phyloP scores from a whole-genome alignment of 805 yeast genomes.

The Kurtzmaniella fragi region DNA sequence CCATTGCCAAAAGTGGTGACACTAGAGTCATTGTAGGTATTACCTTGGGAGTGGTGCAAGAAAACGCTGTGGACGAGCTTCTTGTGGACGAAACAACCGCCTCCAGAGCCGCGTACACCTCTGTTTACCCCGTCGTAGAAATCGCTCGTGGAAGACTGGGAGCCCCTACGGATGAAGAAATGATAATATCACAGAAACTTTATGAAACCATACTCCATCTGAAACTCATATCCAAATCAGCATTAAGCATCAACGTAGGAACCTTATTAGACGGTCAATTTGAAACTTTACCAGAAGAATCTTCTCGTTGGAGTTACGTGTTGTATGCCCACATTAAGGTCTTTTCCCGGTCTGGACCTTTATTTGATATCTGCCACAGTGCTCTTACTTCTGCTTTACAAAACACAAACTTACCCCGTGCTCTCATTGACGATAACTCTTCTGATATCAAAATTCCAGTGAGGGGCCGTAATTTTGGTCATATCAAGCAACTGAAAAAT shows the following conservation, averaged over 20 bases:
- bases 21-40: constrained; percentile 70
- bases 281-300: constrained; percentile 18
- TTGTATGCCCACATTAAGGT: constrained; percentile 72
- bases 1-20: constrained; percentile 64
- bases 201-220: constrained; percentile 59
- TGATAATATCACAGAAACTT: constrained; percentile 61
- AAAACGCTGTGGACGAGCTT: constrained; percentile 31
- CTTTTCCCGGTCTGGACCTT: constrained; percentile 76
- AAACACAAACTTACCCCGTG: constrained; percentile 58
- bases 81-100: constrained; percentile 20
- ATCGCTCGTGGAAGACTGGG: constrained; percentile 71
- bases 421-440: constrained; percentile 61
- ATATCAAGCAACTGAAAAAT: constrained; percentile 31
- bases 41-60: constrained; percentile 62
- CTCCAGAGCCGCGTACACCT: constrained; percentile 14
- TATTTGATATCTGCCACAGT: constrained; percentile 71
- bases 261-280: constrained; percentile 13
- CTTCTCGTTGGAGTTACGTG: constrained; percentile 36
- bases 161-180: constrained; percentile 84
- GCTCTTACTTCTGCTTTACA: constrained; percentile 60
- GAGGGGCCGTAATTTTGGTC: constrained; percentile 46
- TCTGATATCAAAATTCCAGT: constrained; percentile 48
- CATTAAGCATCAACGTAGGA: constrained; percentile 15
- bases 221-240: constrained; percentile 40
- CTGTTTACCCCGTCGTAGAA: constrained; percentile 70